Evolutionary conservation across 2,329 filamentous ascomycete genomes (phyloP).

Genomic region (Pseudocercospora pini-densiflorae): DNA sequence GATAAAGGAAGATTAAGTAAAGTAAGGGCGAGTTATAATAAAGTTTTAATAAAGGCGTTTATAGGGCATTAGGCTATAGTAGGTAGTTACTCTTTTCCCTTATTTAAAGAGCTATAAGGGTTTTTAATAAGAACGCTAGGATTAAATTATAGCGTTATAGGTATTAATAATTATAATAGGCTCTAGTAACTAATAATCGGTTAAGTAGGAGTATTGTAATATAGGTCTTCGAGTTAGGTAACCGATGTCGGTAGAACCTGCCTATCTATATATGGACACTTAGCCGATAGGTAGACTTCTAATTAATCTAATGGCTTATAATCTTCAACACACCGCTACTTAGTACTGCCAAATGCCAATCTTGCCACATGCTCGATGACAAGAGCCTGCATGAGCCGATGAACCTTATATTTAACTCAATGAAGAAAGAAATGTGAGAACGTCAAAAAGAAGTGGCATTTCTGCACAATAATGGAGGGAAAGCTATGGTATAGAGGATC

Average conservation of each 20-base stretch:
- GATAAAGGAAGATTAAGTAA: not conserved
- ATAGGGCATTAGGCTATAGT: not conserved
- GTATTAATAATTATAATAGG: not conserved
- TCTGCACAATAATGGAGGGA: too few relatives aligned
- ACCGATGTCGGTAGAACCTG: not conserved
- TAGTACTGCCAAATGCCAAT: too few relatives aligned
- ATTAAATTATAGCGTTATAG: not conserved
- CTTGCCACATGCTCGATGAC: not conserved
- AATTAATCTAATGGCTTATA: not conserved
- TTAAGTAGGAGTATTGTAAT: conserved; percentile 6
- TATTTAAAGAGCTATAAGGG: not conserved
- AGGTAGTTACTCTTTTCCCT: conserved; percentile 13
- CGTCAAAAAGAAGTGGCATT: too few relatives aligned
- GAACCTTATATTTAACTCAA: too few relatives aligned
- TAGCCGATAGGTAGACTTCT: not conserved
- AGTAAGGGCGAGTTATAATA: not conserved
- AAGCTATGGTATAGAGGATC: not conserved
- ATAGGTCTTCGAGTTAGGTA: not conserved
- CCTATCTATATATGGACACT: not conserved
- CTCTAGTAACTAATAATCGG: not conserved
- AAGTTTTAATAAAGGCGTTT: not conserved
- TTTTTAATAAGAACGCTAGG: conserved; percentile 8
- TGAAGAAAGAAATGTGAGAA: too few relatives aligned
- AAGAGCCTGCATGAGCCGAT: not conserved
- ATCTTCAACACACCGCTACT: not conserved